Evolutionary conservation across 192 early-diverging fungal species (phyloP).

Genomic region (Coemansia sp.): DNA sequence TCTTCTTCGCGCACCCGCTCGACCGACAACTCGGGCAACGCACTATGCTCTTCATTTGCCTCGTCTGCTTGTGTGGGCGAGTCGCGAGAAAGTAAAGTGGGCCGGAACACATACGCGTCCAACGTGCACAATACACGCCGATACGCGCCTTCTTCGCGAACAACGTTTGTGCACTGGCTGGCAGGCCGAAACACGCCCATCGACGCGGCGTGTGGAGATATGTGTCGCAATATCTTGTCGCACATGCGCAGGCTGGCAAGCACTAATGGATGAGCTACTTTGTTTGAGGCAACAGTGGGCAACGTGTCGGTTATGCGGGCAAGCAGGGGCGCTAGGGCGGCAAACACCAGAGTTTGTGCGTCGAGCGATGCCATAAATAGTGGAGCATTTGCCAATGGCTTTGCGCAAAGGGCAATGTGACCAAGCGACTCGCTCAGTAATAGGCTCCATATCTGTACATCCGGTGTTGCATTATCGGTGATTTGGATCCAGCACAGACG

Average conservation of each 20-base stretch:
- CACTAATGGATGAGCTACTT: neutral
- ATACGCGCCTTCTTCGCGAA: conserved; percentile 1
- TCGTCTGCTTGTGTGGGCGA: neutral
- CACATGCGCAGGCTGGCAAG: conserved; percentile 9
- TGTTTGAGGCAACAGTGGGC: neutral
- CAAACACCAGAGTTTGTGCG: conserved; percentile 24
- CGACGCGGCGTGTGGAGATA: conserved; percentile 12
- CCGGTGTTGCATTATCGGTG: neutral
- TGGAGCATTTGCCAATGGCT: neutral
- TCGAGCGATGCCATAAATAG: conserved; percentile 15
- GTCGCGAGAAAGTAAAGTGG: neutral
- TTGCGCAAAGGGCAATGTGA: conserved; percentile 13
- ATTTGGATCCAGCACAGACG: conserved; percentile 39
- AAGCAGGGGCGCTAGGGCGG: conserved; percentile 19
- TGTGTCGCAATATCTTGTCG: conserved; percentile 7
- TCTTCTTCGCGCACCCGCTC: conserved; percentile 21
- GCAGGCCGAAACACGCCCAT: conserved; percentile 21
- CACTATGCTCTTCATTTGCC: neutral
- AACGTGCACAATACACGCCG: neutral
- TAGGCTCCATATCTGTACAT: conserved; percentile 27
- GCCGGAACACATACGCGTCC: conserved; percentile 3
- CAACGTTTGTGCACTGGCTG: neutral
- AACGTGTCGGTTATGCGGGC: conserved; percentile 1
- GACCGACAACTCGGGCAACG: neutral
- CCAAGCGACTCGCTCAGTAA: conserved; percentile 33